Conservation (phyloP, 257 asterid genomes). For the Gynochthodes officinalis region DNA sequence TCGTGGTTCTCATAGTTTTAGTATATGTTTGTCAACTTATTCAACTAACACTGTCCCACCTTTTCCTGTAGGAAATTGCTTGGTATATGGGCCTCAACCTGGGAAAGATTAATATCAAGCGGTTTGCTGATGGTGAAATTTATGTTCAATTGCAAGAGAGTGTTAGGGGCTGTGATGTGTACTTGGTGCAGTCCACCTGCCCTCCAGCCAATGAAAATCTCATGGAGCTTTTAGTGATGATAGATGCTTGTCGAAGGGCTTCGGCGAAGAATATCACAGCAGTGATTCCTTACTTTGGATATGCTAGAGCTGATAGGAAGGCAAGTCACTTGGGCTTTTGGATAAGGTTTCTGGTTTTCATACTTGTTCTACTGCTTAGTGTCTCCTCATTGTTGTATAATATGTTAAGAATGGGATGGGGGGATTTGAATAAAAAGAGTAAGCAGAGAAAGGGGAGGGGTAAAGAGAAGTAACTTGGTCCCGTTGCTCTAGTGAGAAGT, state of each 20-base stretch:
- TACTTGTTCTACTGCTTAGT: not conserved
- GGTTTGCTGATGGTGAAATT: constrained; percentile 94
- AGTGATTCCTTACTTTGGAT: constrained; percentile 89
- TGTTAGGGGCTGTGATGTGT: constrained; percentile 91
- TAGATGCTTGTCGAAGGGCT: constrained; percentile 95
- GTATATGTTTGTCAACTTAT: not conserved
- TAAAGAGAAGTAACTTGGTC: not conserved
- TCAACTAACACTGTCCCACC: constrained; percentile 18
- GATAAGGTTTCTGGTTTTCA: not conserved
- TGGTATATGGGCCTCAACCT: constrained; percentile 89
- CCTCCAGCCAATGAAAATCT: constrained; percentile 92
- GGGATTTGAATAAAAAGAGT: not conserved
- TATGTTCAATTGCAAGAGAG: constrained; percentile 94
- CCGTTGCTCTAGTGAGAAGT: not conserved
- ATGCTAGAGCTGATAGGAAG: constrained; percentile 95
- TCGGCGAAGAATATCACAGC: constrained; percentile 87
- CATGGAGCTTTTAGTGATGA: constrained; percentile 90
- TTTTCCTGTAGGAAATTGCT: constrained; percentile 67
- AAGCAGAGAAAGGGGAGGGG: not conserved
- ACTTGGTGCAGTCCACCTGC: constrained; percentile 74
- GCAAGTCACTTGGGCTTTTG: constrained; percentile 29
- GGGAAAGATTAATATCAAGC: constrained; percentile 58
- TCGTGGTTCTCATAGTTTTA: not conserved
- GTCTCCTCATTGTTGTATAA: not conserved
- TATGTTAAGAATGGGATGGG: not conserved